phyloP scores from a whole-genome alignment of 2,329 filamentous ascomycete species.

The Dendrostoma leiphaemia region DNA sequence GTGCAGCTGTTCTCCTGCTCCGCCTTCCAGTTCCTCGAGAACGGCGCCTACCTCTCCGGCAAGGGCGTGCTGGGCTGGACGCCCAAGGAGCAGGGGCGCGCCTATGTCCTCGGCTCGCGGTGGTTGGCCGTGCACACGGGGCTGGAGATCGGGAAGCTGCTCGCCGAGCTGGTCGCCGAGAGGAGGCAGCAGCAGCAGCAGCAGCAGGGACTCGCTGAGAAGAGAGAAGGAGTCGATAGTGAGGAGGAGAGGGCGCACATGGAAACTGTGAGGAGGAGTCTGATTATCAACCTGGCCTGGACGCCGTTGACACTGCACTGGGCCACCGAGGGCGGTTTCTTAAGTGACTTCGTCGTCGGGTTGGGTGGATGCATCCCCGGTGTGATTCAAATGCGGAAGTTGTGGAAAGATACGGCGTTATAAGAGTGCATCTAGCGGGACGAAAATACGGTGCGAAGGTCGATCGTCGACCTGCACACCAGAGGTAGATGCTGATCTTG shows the following conservation, averaged over 20 bases:
- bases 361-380: slow-evolving; percentile 44
- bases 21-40: slow-evolving; percentile 78
- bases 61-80: slow-evolving; percentile 67
- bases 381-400: slow-evolving; percentile 40
- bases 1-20: slow-evolving; percentile 67
- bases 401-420: slow-evolving; percentile 41
- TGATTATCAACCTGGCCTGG: slow-evolving; percentile 72
- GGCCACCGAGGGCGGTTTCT: slow-evolving; percentile 64
- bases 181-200: slow-evolving; percentile 28
- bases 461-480: neutral
- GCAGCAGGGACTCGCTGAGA: too few species aligned
- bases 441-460: neutral
- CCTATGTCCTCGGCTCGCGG: slow-evolving; percentile 71
- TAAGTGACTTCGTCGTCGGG: slow-evolving; percentile 41
- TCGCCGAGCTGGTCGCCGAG: slow-evolving; percentile 42
- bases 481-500: neutral
- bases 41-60: slow-evolving; percentile 71
- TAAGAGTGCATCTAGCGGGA: neutral
- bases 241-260: slow-evolving; percentile 46
- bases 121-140: slow-evolving; percentile 79
- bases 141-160: slow-evolving; percentile 69
- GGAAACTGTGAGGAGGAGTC: slow-evolving; percentile 60
- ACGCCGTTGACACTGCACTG: slow-evolving; percentile 83
- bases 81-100: slow-evolving; percentile 55
- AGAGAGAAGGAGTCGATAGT: slow-evolving; percentile 36